These are phyloP conservation scores for Lactarius sp. DNA, from an alignment of 768 basidiomycete genomes.

Conservation along the genomic window DNA sequence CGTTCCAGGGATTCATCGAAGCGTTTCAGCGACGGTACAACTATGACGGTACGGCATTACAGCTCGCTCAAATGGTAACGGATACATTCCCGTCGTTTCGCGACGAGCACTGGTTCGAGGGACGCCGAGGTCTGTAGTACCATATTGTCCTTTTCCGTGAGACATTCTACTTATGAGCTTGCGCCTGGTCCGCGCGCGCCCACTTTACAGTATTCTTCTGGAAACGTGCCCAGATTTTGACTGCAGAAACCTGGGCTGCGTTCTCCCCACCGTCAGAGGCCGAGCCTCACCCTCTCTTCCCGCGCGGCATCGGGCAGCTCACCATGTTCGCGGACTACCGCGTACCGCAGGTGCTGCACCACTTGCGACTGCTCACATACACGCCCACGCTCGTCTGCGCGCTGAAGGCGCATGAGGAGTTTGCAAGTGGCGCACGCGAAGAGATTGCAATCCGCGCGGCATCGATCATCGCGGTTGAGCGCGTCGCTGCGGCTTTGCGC, in stretches of 20 bases:
- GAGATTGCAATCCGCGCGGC: slow-evolving; percentile 78
- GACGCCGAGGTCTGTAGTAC: slow-evolving; percentile 45
- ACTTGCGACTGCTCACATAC: slow-evolving; percentile 71
- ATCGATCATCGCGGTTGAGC: slow-evolving; percentile 76
- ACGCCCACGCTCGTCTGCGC: slow-evolving; percentile 51
- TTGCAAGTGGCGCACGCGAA: slow-evolving; percentile 56
- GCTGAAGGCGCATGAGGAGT: slow-evolving; percentile 40
- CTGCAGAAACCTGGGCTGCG: slow-evolving; percentile 90
- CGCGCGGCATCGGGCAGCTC: slow-evolving; percentile 56
- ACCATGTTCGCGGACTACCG: slow-evolving; percentile 96
- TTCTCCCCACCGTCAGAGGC: slow-evolving; percentile 51
- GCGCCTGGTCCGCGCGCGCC: neutral
- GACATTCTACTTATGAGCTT: neutral
- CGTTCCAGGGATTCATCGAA: slow-evolving; percentile 24
- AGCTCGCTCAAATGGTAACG: slow-evolving; percentile 25
- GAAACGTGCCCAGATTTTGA: slow-evolving; percentile 89
- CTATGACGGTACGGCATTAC: slow-evolving; percentile 20
- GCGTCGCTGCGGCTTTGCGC: slow-evolving; percentile 48
- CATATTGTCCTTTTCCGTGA: neutral
- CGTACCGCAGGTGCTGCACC: slow-evolving; percentile 87
- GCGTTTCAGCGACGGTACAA: slow-evolving; percentile 21
- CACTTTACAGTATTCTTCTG: slow-evolving; percentile 65
- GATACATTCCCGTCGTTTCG: slow-evolving; percentile 27
- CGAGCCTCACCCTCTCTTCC: slow-evolving; percentile 66
- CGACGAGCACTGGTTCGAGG: slow-evolving; percentile 26